These are phyloP conservation scores for Aspergillus floridensis DNA, from an alignment of 2,329 filamentous ascomycete genomes.

Conservation along the genomic window DNA sequence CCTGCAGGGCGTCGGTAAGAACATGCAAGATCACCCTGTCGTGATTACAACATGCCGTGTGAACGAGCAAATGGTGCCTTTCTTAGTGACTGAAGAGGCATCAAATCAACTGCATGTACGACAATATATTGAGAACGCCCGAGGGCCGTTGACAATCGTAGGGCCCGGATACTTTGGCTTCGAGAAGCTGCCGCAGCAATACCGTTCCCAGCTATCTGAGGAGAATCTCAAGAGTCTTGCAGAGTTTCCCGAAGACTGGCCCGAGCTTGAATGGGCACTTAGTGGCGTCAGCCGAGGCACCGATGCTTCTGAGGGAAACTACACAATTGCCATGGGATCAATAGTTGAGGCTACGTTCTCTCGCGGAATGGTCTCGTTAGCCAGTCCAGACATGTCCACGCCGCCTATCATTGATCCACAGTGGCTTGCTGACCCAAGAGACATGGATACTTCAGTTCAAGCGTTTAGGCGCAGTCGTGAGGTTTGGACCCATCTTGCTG, in stretches of 20 bases:
- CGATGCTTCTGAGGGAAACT: conserved; percentile 25
- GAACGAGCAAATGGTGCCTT: conserved; percentile 32
- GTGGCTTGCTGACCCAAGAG: conserved; percentile 24
- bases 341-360: conserved; percentile 15
- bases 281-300: not conserved
- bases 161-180: conserved; percentile 25
- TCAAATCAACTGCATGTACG: conserved; percentile 19
- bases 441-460: conserved; percentile 44
- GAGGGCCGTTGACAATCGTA: conserved; percentile 26
- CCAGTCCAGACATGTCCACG: conserved; percentile 16
- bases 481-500: conserved; percentile 24
- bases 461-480: conserved; percentile 43
- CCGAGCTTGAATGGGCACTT: conserved; percentile 26
- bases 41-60: conserved; percentile 31
- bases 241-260: conserved; percentile 32
- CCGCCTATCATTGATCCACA: conserved; percentile 17
- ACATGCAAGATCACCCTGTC: conserved; percentile 36
- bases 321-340: conserved; percentile 14
- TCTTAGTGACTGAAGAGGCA: conserved; percentile 21
- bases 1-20: conserved; percentile 37
- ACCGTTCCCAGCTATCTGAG: conserved; percentile 20
- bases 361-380: conserved; percentile 15
- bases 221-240: conserved; percentile 14
- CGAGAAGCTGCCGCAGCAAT: conserved; percentile 28
- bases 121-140: conserved; percentile 24